phyloP scores from a whole-genome alignment of 2,329 filamentous ascomycete species.

The Mycosphaerelloides madeirae region DNA sequence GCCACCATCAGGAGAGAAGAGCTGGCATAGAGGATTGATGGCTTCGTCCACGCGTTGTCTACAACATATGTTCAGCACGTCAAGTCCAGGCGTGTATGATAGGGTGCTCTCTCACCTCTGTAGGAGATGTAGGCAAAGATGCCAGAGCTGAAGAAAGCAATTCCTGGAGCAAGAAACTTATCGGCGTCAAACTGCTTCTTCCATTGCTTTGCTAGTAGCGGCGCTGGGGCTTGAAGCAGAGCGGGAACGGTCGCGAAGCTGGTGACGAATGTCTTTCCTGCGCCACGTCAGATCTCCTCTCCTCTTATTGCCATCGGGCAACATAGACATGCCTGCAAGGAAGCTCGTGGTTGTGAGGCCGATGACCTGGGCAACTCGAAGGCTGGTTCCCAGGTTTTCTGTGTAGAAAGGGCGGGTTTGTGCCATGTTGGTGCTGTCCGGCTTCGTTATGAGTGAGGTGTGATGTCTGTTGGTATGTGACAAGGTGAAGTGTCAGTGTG shows the following conservation, averaged over 20 bases:
- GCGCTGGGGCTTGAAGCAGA: slow-evolving; percentile 52
- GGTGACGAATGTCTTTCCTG: slow-evolving; percentile 31
- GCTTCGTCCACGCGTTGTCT: slow-evolving; percentile 20
- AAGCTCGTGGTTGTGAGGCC: slow-evolving; percentile 50
- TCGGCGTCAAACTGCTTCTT: slow-evolving; percentile 39
- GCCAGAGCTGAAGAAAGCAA: slow-evolving; percentile 39
- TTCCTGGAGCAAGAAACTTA: slow-evolving; percentile 36
- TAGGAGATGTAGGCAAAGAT: slow-evolving; percentile 48
- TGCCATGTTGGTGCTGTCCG: slow-evolving; percentile 11
- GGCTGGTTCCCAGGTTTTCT: slow-evolving; percentile 19
- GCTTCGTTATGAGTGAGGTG: no score
- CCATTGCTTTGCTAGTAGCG: slow-evolving; percentile 55
- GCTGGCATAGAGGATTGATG: slow-evolving; percentile 43
- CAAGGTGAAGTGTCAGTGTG: no score
- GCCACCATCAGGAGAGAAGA: slow-evolving; percentile 45
- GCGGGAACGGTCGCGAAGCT: slow-evolving; percentile 46
- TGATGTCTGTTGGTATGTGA: no score
- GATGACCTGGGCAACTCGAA: slow-evolving; percentile 48
- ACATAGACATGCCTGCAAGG: slow-evolving; percentile 35
- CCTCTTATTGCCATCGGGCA: not conserved
- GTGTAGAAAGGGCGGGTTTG: slow-evolving; percentile 15
- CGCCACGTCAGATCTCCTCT: not conserved
- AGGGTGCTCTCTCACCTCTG: slow-evolving; percentile 29
- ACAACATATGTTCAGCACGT: no score
- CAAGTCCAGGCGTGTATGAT: no score